Evolutionary conservation across 2,329 filamentous ascomycete species (phyloP).

Genomic region (Orbilia javanica): DNA sequence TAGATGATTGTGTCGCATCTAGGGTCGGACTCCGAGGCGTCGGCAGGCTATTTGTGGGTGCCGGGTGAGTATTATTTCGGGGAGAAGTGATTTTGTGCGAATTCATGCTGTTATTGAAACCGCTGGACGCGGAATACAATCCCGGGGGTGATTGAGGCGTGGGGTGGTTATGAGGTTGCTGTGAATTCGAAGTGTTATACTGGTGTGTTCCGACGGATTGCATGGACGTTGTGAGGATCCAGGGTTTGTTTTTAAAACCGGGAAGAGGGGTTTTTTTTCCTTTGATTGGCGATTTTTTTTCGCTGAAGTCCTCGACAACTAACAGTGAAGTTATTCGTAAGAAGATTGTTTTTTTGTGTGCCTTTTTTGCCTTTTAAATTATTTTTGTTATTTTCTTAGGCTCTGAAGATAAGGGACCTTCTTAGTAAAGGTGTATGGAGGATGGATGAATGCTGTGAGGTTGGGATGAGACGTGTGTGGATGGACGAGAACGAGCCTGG

Average conservation of each 20-base stretch:
- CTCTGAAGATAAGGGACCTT: too few species aligned
- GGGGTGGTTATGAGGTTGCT: constrained; percentile 57
- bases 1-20: constrained; percentile 37
- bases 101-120: constrained; percentile 57
- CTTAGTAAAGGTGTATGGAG: too few species aligned
- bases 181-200: constrained; percentile 59
- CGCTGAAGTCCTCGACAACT: constrained; percentile 10
- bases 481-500: background rate
- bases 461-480: constrained; percentile 4
- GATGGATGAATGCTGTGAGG: constrained; percentile 2
- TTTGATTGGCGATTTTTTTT: background rate
- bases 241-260: constrained; percentile 37
- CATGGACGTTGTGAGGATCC: constrained; percentile 54
- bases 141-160: constrained; percentile 55
- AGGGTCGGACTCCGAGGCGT: constrained; percentile 53
- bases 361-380: background rate
- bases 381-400: too few species aligned
- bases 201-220: constrained; percentile 59
- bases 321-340: constrained; percentile 2
- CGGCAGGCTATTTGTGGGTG: constrained; percentile 45
- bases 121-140: constrained; percentile 58
- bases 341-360: background rate
- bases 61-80: constrained; percentile 32
- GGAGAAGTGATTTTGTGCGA: constrained; percentile 54
- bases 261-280: too few species aligned